phyloP scores from a whole-genome alignment of 148 eudicot species.

The Fagopyrum tataricum region DNA sequence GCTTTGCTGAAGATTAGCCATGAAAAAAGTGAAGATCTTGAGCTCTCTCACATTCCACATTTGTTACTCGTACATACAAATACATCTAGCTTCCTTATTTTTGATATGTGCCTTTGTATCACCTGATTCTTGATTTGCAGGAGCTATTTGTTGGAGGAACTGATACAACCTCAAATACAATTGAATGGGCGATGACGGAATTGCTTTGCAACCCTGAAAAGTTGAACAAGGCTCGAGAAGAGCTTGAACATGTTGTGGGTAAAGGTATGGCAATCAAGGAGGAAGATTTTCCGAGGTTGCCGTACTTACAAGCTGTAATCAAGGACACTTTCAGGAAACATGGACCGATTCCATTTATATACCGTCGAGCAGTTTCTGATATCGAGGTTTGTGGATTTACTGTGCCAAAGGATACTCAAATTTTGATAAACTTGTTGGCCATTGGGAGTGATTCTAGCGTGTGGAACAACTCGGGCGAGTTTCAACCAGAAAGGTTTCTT shows the following conservation, averaged over 20 bases:
- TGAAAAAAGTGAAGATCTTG: constrained; percentile 5
- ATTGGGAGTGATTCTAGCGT: constrained; percentile 27
- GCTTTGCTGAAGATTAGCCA: constrained; percentile 7
- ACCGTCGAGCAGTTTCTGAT: constrained; percentile 20
- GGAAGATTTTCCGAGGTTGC: constrained; percentile 17
- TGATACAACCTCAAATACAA: constrained; percentile 25
- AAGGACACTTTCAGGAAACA: constrained; percentile 32
- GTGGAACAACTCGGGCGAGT: constrained; percentile 23
- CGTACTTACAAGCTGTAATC: constrained; percentile 28
- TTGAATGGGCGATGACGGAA: constrained; percentile 45
- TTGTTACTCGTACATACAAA: neutral
- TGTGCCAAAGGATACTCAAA: constrained; percentile 28
- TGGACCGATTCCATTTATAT: constrained; percentile 28
- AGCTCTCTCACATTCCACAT: neutral
- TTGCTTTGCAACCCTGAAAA: constrained; percentile 16
- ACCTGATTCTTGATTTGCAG: neutral
- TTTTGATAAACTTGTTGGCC: constrained; percentile 31
- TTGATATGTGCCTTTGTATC: neutral
- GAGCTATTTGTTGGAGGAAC: neutral
- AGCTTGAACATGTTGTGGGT: constrained; percentile 22
- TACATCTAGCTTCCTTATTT: no score
- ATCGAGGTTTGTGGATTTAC: constrained; percentile 8
- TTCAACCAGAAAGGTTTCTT: constrained; percentile 32
- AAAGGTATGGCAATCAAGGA: constrained; percentile 21
- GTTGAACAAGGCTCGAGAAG: constrained; percentile 18